Conservation (phyloP, 768 basidiomycete species). For the Rhodotorula sphaerocarpa region DNA sequence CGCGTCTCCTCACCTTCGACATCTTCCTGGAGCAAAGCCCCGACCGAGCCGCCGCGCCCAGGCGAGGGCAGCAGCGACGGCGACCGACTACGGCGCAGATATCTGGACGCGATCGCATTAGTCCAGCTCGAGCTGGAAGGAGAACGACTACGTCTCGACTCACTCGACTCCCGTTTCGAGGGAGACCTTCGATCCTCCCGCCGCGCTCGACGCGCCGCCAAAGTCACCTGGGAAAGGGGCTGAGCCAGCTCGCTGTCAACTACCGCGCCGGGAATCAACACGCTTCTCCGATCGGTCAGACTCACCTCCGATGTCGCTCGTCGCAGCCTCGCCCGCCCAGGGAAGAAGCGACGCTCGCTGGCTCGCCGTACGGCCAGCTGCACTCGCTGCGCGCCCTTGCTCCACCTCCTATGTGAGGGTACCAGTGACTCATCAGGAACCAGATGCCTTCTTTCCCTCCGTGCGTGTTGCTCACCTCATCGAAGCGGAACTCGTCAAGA, state of each 20-base stretch:
- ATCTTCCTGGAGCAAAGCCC: neutral
- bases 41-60: neutral
- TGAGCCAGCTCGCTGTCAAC: too few relatives aligned
- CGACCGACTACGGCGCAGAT: neutral
- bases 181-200: slow-evolving; percentile 8
- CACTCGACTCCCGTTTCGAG: slow-evolving; percentile 2
- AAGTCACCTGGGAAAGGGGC: neutral
- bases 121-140: too few relatives aligned
- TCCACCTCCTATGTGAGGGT: slow-evolving; percentile 12
- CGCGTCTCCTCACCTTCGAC: too few relatives aligned
- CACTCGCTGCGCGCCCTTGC: slow-evolving; percentile 8
- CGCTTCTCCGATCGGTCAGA: neutral
- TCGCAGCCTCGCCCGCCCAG: slow-evolving; percentile 16
- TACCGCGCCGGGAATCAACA: neutral
- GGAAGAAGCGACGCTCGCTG: slow-evolving; percentile 11
- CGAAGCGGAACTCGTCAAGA: slow-evolving; percentile 4
- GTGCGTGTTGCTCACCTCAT: too few relatives aligned
- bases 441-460: too few relatives aligned
- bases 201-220: neutral
- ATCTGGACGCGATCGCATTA: too few relatives aligned
- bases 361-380: neutral
- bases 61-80: neutral
- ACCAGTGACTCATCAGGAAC: too few relatives aligned
- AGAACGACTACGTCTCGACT: neutral
- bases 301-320: slow-evolving; percentile 25